These are phyloP conservation scores for Capsicum baccatum DNA, from an alignment of 257 asterid genomes.

Conservation along the genomic window DNA sequence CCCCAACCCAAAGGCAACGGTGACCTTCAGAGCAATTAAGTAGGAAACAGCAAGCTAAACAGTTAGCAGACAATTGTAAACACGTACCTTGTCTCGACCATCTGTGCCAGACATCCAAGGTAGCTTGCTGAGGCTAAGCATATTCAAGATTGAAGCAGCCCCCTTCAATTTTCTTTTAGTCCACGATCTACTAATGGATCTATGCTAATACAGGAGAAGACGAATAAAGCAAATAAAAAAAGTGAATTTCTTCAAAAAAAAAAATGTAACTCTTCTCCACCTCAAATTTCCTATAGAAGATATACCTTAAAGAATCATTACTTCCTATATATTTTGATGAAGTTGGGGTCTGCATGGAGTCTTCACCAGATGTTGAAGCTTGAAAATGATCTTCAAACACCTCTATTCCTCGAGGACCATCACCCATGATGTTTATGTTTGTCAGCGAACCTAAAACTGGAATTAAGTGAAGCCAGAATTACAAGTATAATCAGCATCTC, in stretches of 20 bases:
- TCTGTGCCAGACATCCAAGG: conserved; percentile 72
- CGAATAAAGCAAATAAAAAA: conserved; percentile 13
- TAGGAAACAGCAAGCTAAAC: conserved; percentile 29
- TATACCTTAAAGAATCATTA: conserved; percentile 51
- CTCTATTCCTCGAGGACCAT: conserved; percentile 81
- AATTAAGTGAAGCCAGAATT: not conserved
- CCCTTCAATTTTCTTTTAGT: conserved; percentile 54
- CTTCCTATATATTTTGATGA: conserved; percentile 35
- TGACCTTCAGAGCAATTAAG: conserved; percentile 29
- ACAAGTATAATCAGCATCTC: conserved; percentile 11
- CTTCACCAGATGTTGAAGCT: conserved; percentile 61
- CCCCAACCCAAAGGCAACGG: conserved; percentile 10
- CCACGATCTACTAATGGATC: conserved; percentile 55
- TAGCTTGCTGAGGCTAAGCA: conserved; percentile 69
- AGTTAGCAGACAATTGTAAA: not conserved
- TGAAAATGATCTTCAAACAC: conserved; percentile 65
- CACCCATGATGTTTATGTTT: conserved; percentile 63
- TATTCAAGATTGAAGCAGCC: conserved; percentile 71
- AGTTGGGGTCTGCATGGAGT: conserved; percentile 44
- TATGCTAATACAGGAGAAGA: conserved; percentile 48
- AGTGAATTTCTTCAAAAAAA: conserved; percentile 29
- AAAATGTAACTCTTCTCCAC: conserved; percentile 22
- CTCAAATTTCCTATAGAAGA: conserved; percentile 16
- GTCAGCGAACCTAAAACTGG: conserved; percentile 35
- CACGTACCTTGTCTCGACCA: conserved; percentile 79